Conservation (phyloP, 2,329 filamentous ascomycete genomes). For the Nemania diffusa region DNA sequence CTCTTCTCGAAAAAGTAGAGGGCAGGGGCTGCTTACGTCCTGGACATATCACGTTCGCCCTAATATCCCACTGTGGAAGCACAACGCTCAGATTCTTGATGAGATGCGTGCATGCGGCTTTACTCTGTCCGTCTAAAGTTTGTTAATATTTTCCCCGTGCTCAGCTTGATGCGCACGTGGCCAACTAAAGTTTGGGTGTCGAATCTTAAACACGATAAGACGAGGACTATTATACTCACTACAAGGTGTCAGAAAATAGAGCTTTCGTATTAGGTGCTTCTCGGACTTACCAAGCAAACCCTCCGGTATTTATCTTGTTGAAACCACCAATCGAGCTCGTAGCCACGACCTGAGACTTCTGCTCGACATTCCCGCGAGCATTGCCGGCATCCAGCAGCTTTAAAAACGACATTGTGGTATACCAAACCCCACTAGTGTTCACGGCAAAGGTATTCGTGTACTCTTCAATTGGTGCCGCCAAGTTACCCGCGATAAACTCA, state of each 20-base stretch:
- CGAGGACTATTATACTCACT: slow-evolving; percentile 26
- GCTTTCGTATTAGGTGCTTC: background rate
- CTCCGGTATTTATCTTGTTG: slow-evolving; percentile 76
- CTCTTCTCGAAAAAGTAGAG: background rate
- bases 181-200: background rate
- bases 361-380: slow-evolving; percentile 66
- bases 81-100: slow-evolving; percentile 77
- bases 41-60: slow-evolving; percentile 59
- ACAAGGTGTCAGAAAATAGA: slow-evolving; percentile 14
- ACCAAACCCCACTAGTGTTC: slow-evolving; percentile 78
- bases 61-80: slow-evolving; percentile 70
- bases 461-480: slow-evolving; percentile 68
- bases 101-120: slow-evolving; percentile 78
- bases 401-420: slow-evolving; percentile 76
- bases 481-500: slow-evolving; percentile 58
- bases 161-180: background rate
- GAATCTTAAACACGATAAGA: background rate
- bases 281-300: slow-evolving; percentile 67
- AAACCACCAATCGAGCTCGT: slow-evolving; percentile 80
- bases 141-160: slow-evolving; percentile 18
- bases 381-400: slow-evolving; percentile 74
- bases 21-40: slow-evolving; percentile 55
- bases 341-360: slow-evolving; percentile 71
- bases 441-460: slow-evolving; percentile 76
- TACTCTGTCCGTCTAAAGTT: slow-evolving; percentile 71